Evolutionary conservation across 2,329 filamentous ascomycete species (phyloP).

Genomic region (Bipolaris bicolor): DNA sequence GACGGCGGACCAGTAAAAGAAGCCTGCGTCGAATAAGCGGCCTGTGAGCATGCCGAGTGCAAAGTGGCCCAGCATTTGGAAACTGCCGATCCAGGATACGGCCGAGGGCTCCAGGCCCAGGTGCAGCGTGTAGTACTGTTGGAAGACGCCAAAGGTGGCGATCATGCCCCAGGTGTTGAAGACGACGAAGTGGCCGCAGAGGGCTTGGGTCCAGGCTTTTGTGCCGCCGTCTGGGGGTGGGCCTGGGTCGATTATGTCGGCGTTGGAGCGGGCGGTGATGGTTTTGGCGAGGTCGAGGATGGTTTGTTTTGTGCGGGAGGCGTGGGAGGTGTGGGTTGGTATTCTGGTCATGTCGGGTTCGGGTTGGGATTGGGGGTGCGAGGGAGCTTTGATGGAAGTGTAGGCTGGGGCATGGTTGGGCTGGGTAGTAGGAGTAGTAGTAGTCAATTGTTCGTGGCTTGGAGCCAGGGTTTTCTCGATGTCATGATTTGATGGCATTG

Average conservation of each 20-base stretch:
- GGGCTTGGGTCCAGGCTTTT: constrained; percentile 47
- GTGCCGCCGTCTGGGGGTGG: constrained; percentile 49
- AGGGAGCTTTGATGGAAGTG: constrained; percentile 11
- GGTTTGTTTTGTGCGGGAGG: constrained; percentile 15
- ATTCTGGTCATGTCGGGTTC: constrained; percentile 4
- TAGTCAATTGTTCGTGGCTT: constrained; percentile 1
- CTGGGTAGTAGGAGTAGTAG: background rate
- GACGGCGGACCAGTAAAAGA: constrained; percentile 54
- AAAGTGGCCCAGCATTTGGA: constrained; percentile 60
- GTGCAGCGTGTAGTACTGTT: constrained; percentile 42
- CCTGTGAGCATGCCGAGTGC: constrained; percentile 59
- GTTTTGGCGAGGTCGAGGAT: constrained; percentile 32
- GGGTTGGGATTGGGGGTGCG: background rate
- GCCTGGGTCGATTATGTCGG: constrained; percentile 41
- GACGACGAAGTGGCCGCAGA: constrained; percentile 47
- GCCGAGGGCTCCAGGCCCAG: constrained; percentile 48
- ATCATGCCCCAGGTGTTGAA: constrained; percentile 49
- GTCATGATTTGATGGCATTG: constrained; percentile 16
- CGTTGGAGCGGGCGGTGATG: constrained; percentile 42
- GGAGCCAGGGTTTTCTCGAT: constrained; percentile 20
- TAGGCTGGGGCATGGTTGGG: constrained; percentile 9
- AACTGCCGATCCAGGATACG: constrained; percentile 60
- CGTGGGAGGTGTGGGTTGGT: constrained; percentile 13
- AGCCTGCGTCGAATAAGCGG: constrained; percentile 59
- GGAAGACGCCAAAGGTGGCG: constrained; percentile 47